Evolutionary conservation across 2,329 filamentous ascomycete genomes (phyloP).

Genomic region (Herpotrichia juniperi): DNA sequence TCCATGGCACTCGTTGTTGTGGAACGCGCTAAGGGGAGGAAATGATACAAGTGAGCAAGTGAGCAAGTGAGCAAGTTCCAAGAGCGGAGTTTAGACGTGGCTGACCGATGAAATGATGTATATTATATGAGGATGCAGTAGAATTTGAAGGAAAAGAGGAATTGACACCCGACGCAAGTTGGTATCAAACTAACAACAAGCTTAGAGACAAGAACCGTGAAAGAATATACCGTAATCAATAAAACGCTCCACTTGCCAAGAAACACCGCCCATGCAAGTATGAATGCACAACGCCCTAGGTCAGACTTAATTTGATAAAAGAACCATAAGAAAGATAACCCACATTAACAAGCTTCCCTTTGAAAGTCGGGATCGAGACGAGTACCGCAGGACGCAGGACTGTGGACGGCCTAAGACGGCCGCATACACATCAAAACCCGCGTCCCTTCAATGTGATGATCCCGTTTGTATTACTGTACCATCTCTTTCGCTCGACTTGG

Average conservation of each 20-base stretch:
- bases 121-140: slow-evolving; percentile 6
- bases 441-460: background rate
- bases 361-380: background rate
- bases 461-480: slow-evolving; percentile 12
- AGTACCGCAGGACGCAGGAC: background rate
- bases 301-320: slow-evolving; percentile 2
- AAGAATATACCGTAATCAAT: background rate
- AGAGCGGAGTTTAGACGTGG: background rate
- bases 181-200: background rate
- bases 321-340: background rate
- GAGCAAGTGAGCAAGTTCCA: slow-evolving; percentile 7
- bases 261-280: slow-evolving; percentile 18
- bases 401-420: background rate
- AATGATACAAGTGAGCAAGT: slow-evolving; percentile 7
- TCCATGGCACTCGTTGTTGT: background rate
- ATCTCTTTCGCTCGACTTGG: slow-evolving; percentile 39
- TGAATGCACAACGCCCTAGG: slow-evolving; percentile 4
- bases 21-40: background rate
- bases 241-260: slow-evolving; percentile 4
- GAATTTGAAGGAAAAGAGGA: slow-evolving; percentile 4
- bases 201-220: background rate
- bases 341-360: background rate
- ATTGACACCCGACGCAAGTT: background rate
- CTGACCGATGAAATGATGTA: slow-evolving; percentile 7
- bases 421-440: background rate